Conservation (phyloP, 257 asterid genomes). For the Capsicum chinense region DNA sequence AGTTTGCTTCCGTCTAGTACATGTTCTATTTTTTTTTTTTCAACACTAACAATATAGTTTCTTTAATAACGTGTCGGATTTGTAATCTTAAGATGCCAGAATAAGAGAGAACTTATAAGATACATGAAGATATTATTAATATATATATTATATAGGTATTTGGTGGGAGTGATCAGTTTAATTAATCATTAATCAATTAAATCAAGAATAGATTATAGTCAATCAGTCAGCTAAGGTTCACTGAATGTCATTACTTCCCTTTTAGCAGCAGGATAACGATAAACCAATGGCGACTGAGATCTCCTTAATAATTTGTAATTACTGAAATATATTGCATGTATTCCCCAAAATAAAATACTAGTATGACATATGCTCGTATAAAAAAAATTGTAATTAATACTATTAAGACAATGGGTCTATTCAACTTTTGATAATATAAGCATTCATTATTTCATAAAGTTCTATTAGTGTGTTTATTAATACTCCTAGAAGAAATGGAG, state of each 20-base stretch:
- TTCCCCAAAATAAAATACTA: not conserved
- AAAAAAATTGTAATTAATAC: not conserved
- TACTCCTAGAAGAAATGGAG: not conserved
- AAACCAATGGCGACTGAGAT: slow-evolving; percentile 19
- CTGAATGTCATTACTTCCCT: not conserved
- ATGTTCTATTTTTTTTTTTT: not conserved
- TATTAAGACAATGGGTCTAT: not conserved
- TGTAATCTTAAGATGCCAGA: not conserved
- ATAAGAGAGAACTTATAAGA: not conserved
- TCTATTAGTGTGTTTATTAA: not conserved
- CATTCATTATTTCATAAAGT: not conserved
- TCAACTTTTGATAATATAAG: not conserved
- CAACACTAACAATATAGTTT: not conserved
- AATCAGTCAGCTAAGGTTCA: not conserved
- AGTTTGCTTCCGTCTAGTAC: not conserved
- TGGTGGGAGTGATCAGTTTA: not conserved
- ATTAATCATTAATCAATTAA: not conserved
- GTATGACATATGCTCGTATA: not conserved
- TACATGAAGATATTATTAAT: not conserved
- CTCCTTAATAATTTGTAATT: not conserved
- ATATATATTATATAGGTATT: not conserved
- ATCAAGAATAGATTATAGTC: not conserved
- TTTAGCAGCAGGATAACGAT: not conserved
- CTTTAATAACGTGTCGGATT: not conserved
- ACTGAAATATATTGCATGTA: not conserved